Percentiles rank a stretch among this genome's conserved stretches.
Conservation (phyloP, 345 rosid genomes). For the Citrus mangshanensis region DNA sequence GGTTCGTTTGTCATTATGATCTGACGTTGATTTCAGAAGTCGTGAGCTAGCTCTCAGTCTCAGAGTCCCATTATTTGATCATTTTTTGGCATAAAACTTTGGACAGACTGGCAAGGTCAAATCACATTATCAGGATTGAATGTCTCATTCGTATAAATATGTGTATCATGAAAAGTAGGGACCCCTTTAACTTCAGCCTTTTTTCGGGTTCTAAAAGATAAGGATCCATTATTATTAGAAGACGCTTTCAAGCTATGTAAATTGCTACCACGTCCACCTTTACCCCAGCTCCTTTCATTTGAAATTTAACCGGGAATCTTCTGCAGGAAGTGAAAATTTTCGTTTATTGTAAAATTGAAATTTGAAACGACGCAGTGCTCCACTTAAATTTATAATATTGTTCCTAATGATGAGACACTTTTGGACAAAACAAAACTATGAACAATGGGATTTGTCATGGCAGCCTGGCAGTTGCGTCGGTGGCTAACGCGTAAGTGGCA, state of each 20-base stretch:
- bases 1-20: not conserved
- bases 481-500: not conserved
- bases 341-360: not conserved
- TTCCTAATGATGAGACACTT: not conserved
- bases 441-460: not conserved
- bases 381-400: not conserved
- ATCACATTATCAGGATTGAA: conserved; percentile 20
- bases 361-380: not conserved
- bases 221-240: conserved; percentile 2
- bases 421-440: not conserved
- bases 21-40: not conserved
- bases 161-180: not conserved
- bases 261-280: not conserved
- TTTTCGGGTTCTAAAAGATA: conserved; percentile 7
- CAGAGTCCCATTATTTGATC: not conserved
- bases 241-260: not conserved
- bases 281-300: not conserved
- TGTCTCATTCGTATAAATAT: not conserved
- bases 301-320: not conserved
- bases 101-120: conserved; percentile 32
- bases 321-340: not conserved
- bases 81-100: not conserved
- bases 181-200: not conserved
- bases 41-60: not conserved
- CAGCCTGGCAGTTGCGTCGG: conserved; percentile 11